Evolutionary conservation across 345 rosid species (phyloP).

Genomic region (Linum tenue): DNA sequence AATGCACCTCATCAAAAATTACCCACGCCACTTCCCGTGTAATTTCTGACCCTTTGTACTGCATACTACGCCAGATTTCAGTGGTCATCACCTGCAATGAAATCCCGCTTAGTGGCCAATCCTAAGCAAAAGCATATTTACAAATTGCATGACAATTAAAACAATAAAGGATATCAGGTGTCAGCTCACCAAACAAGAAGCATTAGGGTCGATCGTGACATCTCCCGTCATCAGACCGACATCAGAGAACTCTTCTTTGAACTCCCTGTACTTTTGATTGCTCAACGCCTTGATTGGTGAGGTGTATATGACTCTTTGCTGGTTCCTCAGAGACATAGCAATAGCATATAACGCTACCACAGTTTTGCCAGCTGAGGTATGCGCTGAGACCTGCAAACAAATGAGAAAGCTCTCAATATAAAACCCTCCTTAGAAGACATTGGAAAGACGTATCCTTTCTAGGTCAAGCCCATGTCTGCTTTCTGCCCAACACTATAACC

Average conservation of each 20-base stretch:
- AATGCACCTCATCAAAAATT: slow-evolving; percentile 96
- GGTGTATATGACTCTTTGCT: slow-evolving; percentile 88
- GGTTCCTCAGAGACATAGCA: slow-evolving; percentile 81
- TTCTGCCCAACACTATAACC: not conserved
- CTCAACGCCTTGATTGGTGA: slow-evolving; percentile 96
- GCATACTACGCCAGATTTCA: slow-evolving; percentile 99
- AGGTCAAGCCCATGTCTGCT: not conserved
- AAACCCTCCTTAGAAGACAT: not conserved
- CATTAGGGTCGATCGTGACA: slow-evolving; percentile 91
- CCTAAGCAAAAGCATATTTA: slow-evolving; percentile 13
- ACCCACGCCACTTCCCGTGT: slow-evolving; percentile 96
- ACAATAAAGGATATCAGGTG: not conserved
- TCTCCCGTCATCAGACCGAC: slow-evolving; percentile 99
- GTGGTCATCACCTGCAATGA: slow-evolving; percentile 89
- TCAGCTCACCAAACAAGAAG: slow-evolving; percentile 68
- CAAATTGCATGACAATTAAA: not conserved
- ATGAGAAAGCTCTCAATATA: not conserved
- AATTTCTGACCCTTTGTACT: slow-evolving; percentile 86
- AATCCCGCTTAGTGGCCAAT: slow-evolving; percentile 6
- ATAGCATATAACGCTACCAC: slow-evolving; percentile 91
- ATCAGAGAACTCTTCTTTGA: slow-evolving; percentile 92
- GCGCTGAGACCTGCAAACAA: slow-evolving; percentile 75
- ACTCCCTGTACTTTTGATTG: slow-evolving; percentile 92
- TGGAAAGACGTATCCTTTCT: not conserved
- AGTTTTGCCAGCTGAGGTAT: slow-evolving; percentile 98